Evolutionary conservation across 306 rosid species (phyloP).

Genomic region (Castanea crenata): DNA sequence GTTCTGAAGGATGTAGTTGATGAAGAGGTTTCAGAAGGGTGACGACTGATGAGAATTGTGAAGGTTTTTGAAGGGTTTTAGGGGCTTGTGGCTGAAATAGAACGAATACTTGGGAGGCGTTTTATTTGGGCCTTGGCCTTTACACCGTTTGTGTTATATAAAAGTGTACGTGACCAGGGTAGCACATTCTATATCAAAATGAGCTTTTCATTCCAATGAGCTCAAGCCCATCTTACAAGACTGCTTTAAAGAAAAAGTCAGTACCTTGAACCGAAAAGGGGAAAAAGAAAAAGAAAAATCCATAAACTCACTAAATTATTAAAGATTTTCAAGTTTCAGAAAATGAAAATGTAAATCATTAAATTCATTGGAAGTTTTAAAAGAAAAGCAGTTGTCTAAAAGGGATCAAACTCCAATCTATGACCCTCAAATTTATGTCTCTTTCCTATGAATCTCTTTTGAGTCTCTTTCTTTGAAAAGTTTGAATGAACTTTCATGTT

Average conservation of each 20-base stretch:
- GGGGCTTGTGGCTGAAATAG: neutral
- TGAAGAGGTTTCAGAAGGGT: too few species aligned
- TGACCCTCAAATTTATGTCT: neutral
- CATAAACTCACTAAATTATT: too few species aligned
- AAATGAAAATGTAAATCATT: neutral
- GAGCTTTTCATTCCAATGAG: too few species aligned
- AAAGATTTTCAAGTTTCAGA: neutral
- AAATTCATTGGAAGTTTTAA: neutral
- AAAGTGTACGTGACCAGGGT: too few species aligned
- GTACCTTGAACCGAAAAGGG: too few species aligned
- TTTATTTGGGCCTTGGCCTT: too few species aligned
- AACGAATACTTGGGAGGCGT: too few species aligned
- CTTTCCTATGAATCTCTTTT: neutral
- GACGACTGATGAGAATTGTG: neutral
- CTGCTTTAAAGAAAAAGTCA: too few species aligned
- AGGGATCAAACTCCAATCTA: constrained; percentile 8
- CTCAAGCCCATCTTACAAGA: too few species aligned
- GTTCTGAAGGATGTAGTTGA: neutral
- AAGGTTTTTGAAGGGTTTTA: neutral
- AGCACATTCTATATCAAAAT: too few species aligned
- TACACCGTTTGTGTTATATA: too few species aligned
- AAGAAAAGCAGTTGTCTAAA: constrained; percentile 1
- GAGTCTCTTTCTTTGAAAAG: constrained; percentile 20
- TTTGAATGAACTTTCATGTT: constrained; percentile 1
- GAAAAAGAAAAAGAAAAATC: too few species aligned